Evolutionary conservation across 2,329 filamentous ascomycete species (phyloP).

Genomic region (Mariannaea elegans): DNA sequence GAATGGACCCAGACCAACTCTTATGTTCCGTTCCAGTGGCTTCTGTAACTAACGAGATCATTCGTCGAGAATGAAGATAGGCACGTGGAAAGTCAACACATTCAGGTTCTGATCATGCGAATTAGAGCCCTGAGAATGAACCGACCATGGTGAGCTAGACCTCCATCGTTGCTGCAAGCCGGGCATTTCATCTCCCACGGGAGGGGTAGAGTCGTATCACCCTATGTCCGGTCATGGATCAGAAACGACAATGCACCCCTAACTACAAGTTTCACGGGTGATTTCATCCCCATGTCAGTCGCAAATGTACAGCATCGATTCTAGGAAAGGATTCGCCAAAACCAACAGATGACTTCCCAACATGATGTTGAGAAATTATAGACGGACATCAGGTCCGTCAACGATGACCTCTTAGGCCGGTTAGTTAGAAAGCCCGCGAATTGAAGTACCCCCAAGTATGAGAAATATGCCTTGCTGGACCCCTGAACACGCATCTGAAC

Average conservation of each 20-base stretch:
- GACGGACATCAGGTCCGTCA: constrained; percentile 2
- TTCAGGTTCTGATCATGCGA: too few relatives aligned
- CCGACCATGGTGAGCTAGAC: too few relatives aligned
- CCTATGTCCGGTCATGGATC: constrained; percentile 9
- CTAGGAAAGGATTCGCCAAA: not conserved
- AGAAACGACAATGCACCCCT: not conserved
- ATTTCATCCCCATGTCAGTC: constrained; percentile 15
- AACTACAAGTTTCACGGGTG: constrained; percentile 11
- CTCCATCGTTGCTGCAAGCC: too few relatives aligned
- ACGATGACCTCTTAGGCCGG: constrained; percentile 10
- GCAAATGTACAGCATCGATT: constrained; percentile 15
- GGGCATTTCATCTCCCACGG: not conserved
- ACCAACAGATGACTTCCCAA: not conserved
- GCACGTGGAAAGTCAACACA: too few relatives aligned
- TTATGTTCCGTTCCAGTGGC: too few relatives aligned
- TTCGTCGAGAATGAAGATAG: too few relatives aligned
- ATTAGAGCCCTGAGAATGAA: too few relatives aligned
- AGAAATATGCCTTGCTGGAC: too few relatives aligned
- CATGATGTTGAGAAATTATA: constrained; percentile 1
- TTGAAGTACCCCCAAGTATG: too few relatives aligned
- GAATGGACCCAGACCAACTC: too few relatives aligned
- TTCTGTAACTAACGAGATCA: too few relatives aligned
- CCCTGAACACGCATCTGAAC: not conserved
- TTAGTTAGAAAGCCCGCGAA: rapidly evolving
- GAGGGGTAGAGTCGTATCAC: not conserved